Base-by-base conservation (phyloP, 2,329 filamentous ascomycete species). In the Sarocladiaceae sp. region DNA sequence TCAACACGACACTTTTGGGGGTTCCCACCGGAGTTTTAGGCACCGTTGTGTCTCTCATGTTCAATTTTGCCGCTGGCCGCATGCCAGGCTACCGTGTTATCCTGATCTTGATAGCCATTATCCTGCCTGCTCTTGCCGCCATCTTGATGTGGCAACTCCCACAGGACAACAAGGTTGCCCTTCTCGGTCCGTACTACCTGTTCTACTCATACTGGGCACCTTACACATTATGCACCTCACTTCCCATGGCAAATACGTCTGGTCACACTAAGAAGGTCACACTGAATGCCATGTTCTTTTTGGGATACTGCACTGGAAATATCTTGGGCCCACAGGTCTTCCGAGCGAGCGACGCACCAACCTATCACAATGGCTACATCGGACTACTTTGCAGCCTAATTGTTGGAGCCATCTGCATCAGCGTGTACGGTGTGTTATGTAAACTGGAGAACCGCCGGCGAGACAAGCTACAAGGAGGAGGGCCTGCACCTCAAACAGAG, bases 11-110 rank as follows among this genome's bases (percentile, higher is more conserved):
- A 54, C 73, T 90, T 0, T 84, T 87, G 62, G 87, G 91, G 59
- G 90, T 91, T 54, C 88, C 88, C 0, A 76, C 90, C 0, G 87
- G 87, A 1, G 84, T 70, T 0, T 63, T 91, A n/a, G 86, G 83
- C 60, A 76, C 86, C 55, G 69, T 88, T 46, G 76, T 15, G 10
- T 8, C 10, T 15, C 15, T 33, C 29, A 33, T 33, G 29, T 8
- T 33, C 29, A 15, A 8, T 8, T 8, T 33, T 33, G 10, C 29
- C 29, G 29, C 29, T 33, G 29, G 29, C 15, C 15, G 29, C 8
- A 33, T 33, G 29, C 29, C 29, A 10, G 29, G 8, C 29, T 33
- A 10, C 10, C 15, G 29, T 15, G 29, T 15, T 33, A 10, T 33
- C 10, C 29, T 33, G 29, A n/a, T n/a, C n/a, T n/a, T n/a, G n/a